Percentiles rank a stretch among this genome's conserved stretches.
These are phyloP conservation scores for Coemansia sp. DNA, from an alignment of 192 early-diverging fungal species.

Conservation along the genomic window DNA sequence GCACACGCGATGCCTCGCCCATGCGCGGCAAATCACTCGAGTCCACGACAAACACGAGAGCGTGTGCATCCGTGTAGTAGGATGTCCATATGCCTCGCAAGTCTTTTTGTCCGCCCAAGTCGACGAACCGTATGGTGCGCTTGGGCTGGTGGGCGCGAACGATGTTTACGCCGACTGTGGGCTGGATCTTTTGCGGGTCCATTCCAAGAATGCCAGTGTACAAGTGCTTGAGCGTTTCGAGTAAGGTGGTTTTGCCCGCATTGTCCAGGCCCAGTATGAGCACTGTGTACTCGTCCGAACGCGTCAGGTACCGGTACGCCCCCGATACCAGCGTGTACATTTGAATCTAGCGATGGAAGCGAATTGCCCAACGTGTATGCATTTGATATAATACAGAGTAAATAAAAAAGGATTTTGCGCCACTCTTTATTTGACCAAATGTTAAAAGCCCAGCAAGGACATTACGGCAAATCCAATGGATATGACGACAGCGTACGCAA, in stretches of 20 bases:
- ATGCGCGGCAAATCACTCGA: constrained; percentile 75
- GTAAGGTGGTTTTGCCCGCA: constrained; percentile 96
- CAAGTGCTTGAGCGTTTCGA: constrained; percentile 86
- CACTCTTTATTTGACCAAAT: too few relatives aligned
- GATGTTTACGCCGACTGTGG: constrained; percentile 94
- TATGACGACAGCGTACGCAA: constrained; percentile 70
- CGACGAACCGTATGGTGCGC: constrained; percentile 80
- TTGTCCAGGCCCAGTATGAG: constrained; percentile 96
- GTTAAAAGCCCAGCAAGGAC: constrained; percentile 60
- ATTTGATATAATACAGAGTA: too few relatives aligned
- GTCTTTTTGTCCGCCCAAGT: constrained; percentile 89
- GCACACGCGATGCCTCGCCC: constrained; percentile 29
- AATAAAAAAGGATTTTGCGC: too few relatives aligned
- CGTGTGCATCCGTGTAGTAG: constrained; percentile 93
- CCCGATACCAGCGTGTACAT: constrained; percentile 95
- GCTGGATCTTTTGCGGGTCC: constrained; percentile 85
- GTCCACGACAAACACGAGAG: constrained; percentile 91
- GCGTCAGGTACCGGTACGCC: constrained; percentile 83
- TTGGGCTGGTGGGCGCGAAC: constrained; percentile 32
- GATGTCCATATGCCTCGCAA: constrained; percentile 89
- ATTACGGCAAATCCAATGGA: constrained; percentile 78
- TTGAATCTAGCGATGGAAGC: background rate
- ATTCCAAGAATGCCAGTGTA: constrained; percentile 73
- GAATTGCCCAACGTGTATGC: too few relatives aligned
- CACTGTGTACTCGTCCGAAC: constrained; percentile 91